Evolutionary conservation across 495 filamentous ascomycete genomes (phyloP).

Genomic region (Astrocystis sublimbata): DNA sequence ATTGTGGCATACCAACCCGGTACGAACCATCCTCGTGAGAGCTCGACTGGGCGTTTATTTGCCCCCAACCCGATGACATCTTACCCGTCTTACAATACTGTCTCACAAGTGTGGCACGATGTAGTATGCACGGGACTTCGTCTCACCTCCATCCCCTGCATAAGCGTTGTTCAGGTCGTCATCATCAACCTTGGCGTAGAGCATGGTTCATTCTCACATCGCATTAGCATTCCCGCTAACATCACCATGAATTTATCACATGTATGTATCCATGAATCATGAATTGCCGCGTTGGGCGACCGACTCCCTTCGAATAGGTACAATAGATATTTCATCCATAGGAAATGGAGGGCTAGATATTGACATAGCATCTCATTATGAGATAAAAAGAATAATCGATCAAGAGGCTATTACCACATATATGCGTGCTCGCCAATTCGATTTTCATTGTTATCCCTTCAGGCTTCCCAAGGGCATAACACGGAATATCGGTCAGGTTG

Average conservation of each 20-base stretch:
- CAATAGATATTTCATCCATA: neutral
- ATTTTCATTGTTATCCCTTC: neutral
- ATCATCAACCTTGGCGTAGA: neutral
- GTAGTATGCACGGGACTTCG: neutral
- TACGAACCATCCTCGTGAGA: neutral
- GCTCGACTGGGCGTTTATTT: neutral
- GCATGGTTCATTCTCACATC: neutral
- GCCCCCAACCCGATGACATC: neutral
- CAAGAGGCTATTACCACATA: neutral
- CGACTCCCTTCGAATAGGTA: neutral
- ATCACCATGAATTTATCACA: neutral
- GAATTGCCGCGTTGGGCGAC: neutral
- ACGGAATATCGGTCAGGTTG: neutral
- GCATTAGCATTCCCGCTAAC: conserved; percentile 1
- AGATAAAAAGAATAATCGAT: neutral
- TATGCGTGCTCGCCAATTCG: neutral
- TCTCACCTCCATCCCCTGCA: neutral
- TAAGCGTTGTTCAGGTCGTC: conserved; percentile 4
- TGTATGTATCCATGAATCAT: neutral
- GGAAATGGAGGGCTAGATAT: neutral
- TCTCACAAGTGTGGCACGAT: neutral
- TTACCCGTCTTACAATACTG: neutral
- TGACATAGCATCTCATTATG: neutral
- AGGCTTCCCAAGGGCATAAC: neutral
- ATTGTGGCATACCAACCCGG: neutral